Base-by-base conservation (phyloP, 169 alveolate genomes). In the Eimeria necatrix region DNA sequence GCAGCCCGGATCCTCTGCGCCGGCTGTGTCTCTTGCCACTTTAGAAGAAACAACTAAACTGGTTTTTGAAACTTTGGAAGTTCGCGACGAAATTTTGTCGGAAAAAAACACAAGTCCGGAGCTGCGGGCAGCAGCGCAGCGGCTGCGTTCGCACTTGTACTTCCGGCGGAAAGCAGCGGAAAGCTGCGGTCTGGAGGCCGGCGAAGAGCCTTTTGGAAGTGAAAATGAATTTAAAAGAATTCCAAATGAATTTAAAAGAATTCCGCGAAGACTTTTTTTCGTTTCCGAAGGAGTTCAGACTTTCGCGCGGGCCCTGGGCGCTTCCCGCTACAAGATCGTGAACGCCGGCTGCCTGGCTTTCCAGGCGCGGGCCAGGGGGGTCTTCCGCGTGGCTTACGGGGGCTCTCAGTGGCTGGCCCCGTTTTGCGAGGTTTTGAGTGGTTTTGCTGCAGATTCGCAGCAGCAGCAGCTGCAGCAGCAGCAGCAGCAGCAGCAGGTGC, bases 391-490 rank as follows among this genome's bases (percentile, higher is more conserved):
- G 2, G 14, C 74, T 32, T 70, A 88, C 16, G 87, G 86, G 9
- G 94, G 74, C 0, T 86, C 94, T 3, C 85, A 70, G 86, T 88
- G 94, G 94, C 74, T 71, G 48, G 87, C 74, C 6, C 94, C 94
- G 41, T 46, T 86, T 3, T 68, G n/a, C 5, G 78, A 68, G 78
- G 48, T 24, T 0, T 1, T n/a, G 2, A 68, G 12, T 16, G 41
- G 78, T 1, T n/a, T 0, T 52, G 32, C 78, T 68, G n/a, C 78
- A 1, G 68, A 56, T 10, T 18, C 68, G 2, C 41, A 0, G 68
- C 68, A 1, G 68, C 12, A 56, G 68, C 68, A 14, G 68, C 20
- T 1, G 68, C 68, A 56, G 2, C 68, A 14, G 68, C 22, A 14
- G 68, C 68, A 56, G 68, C 68, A 10, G 2, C 68, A 14, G 68